Evolutionary conservation across 768 basidiomycete species (phyloP).

Genomic region (Boletus eberwhitei): DNA sequence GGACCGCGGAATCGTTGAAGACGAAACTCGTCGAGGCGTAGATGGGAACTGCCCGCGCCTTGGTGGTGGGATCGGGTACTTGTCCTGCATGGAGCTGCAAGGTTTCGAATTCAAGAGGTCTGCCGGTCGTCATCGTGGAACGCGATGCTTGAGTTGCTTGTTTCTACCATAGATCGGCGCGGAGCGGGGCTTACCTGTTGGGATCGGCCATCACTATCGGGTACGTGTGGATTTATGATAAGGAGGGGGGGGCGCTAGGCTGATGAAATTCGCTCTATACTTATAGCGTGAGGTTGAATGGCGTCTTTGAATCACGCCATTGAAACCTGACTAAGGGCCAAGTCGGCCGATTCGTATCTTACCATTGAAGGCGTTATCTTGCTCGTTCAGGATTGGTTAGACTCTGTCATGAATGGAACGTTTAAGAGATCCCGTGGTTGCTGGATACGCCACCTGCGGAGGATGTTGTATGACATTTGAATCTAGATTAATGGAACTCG

Average conservation of each 20-base stretch:
- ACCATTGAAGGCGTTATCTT: too few species aligned
- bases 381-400: too few species aligned
- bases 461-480: too few species aligned
- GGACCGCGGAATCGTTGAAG: slow-evolving; percentile 52
- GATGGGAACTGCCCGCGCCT: slow-evolving; percentile 62
- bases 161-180: neutral
- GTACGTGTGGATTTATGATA: too few species aligned
- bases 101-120: slow-evolving; percentile 56
- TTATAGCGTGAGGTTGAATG: too few species aligned
- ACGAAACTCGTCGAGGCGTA: slow-evolving; percentile 55
- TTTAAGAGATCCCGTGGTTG: too few species aligned
- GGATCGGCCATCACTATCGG: slow-evolving; percentile 20
- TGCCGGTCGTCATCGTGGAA: neutral
- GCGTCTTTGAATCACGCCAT: too few species aligned
- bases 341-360: too few species aligned
- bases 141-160: neutral
- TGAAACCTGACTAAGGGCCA: too few species aligned
- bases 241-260: neutral
- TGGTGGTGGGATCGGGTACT: slow-evolving; percentile 47
- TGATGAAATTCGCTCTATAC: neutral
- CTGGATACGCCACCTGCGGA: too few species aligned
- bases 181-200: slow-evolving; percentile 16
- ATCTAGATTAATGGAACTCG: too few species aligned
- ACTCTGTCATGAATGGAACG: too few species aligned
- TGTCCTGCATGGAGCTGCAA: slow-evolving; percentile 63